Evolutionary conservation across 441 rosid genomes (phyloP).

Genomic region (Melastoma candidum): DNA sequence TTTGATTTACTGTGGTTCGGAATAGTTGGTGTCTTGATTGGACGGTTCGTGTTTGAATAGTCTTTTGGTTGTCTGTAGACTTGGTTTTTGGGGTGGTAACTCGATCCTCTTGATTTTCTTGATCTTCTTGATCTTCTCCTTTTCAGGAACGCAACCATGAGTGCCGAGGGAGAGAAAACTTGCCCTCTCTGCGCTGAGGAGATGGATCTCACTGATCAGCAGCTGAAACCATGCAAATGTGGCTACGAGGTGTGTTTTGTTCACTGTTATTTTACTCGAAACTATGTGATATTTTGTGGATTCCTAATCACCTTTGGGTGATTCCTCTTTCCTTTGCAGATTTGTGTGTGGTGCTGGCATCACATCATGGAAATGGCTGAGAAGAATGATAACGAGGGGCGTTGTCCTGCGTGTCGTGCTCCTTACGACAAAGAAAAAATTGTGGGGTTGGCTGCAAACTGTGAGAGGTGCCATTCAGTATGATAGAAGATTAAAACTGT

Average conservation of each 20-base stretch:
- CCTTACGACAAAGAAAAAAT: slow-evolving; percentile 59
- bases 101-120: too few relatives aligned
- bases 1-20: too few relatives aligned
- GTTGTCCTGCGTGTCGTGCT: slow-evolving; percentile 56
- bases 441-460: slow-evolving; percentile 38
- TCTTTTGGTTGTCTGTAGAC: too few relatives aligned
- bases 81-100: too few relatives aligned
- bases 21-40: too few relatives aligned
- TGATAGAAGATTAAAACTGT: not conserved
- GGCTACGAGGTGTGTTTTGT: slow-evolving; percentile 62
- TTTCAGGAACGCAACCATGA: slow-evolving; percentile 46
- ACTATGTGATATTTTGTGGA: too few relatives aligned
- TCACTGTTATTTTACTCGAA: too few relatives aligned
- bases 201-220: slow-evolving; percentile 96
- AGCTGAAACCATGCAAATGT: slow-evolving; percentile 93
- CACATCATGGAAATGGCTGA: slow-evolving; percentile 60
- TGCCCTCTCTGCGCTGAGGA: slow-evolving; percentile 93
- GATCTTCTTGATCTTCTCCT: not conserved
- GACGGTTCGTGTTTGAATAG: too few relatives aligned
- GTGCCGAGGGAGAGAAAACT: slow-evolving; percentile 77
- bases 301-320: too few relatives aligned
- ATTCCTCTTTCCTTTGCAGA: slow-evolving; percentile 15
- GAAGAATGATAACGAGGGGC: slow-evolving; percentile 44
- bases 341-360: slow-evolving; percentile 74
- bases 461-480: slow-evolving; percentile 31